Conservation (phyloP, 139 green algal genomes). For the Micromonas pusilla region DNA sequence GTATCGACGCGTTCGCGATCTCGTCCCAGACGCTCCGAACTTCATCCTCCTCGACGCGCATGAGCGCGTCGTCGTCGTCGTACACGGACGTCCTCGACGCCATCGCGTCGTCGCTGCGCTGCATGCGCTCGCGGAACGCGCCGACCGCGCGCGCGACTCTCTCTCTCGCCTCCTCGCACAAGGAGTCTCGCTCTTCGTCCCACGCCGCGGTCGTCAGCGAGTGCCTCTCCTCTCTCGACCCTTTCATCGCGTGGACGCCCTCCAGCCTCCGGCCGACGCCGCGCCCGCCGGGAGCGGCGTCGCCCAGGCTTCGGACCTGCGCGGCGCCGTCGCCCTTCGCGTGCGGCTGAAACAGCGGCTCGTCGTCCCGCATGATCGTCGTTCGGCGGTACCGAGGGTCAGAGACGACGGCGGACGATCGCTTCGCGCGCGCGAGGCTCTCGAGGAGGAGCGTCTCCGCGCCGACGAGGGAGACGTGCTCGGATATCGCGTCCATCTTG, state of each 20-base stretch:
- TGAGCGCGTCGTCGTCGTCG: neutral
- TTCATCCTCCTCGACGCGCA: neutral
- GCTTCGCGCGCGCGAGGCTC: too few relatives aligned
- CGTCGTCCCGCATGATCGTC: too few relatives aligned
- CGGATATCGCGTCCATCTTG: too few relatives aligned
- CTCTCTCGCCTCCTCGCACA: neutral
- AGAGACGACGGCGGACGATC: too few relatives aligned
- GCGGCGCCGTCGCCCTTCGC: neutral
- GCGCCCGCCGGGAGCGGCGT: neutral
- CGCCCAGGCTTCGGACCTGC: neutral
- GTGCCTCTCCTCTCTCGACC: neutral
- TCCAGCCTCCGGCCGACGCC: neutral
- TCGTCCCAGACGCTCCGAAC: neutral
- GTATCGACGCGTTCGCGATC: neutral
- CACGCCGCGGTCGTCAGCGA: neutral
- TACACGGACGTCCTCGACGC: neutral
- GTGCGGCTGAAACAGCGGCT: neutral
- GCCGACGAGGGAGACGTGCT: too few relatives aligned
- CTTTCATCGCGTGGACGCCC: neutral
- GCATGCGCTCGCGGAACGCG: neutral
- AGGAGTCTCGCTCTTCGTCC: neutral
- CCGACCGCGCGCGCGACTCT: neutral
- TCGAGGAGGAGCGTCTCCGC: too few relatives aligned
- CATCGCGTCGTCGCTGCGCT: neutral
- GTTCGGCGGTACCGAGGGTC: too few relatives aligned